A percentile compares a stretch with the other conserved stretches of the same genome.
These are phyloP conservation scores for Penicillium sp. DNA, from an alignment of 2,329 filamentous ascomycete genomes.

Conservation along the genomic window DNA sequence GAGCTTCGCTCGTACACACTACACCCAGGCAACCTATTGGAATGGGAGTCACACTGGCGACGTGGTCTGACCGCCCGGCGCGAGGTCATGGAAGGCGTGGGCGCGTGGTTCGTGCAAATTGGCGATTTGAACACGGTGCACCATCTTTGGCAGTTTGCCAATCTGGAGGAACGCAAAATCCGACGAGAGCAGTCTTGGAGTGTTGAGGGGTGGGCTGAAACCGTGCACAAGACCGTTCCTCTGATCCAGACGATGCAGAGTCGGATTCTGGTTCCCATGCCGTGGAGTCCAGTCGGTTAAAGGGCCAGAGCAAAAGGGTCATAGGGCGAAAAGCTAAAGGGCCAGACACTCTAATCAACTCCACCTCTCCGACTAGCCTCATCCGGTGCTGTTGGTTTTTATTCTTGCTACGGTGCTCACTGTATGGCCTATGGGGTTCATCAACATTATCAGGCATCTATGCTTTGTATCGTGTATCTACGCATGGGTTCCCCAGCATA, in stretches of 20 bases:
- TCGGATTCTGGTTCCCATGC: conserved; percentile 86
- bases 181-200: conserved; percentile 93
- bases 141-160: conserved; percentile 97
- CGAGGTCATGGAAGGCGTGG: conserved; percentile 97
- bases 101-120: conserved; percentile 98
- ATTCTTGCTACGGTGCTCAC: background rate
- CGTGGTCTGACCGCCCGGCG: conserved; percentile 83
- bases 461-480: conserved; percentile 23
- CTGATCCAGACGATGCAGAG: conserved; percentile 97
- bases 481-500: conserved; percentile 12
- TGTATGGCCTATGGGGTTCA: background rate
- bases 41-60: conserved; percentile 99
- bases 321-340: background rate
- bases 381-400: background rate
- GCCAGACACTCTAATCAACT: background rate
- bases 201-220: conserved; percentile 92
- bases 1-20: conserved; percentile 96
- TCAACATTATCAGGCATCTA: background rate
- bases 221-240: conserved; percentile 96
- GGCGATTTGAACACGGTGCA: conserved; percentile 97
- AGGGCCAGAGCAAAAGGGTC: background rate
- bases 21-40: conserved; percentile 89
- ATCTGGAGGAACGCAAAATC: conserved; percentile 87
- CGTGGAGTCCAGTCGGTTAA: conserved; percentile 89
- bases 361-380: background rate